These are phyloP conservation scores for Dactylonectria macrodidyma DNA, from an alignment of 2,329 filamentous ascomycete species.

Conservation along the genomic window DNA sequence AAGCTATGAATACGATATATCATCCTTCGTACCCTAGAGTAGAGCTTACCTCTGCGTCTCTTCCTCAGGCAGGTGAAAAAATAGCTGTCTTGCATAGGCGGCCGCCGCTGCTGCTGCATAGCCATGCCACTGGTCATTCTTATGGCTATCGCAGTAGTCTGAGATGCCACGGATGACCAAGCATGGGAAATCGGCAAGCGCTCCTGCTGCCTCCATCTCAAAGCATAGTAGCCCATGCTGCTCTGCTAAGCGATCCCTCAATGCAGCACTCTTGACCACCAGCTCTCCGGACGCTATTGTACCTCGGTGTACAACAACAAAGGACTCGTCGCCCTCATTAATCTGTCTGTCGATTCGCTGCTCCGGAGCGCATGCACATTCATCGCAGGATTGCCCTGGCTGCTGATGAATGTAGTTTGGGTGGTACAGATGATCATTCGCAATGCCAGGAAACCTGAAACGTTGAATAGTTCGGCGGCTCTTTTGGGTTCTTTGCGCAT, in stretches of 20 bases:
- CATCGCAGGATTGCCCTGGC: conserved; percentile 24
- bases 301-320: conserved; percentile 36
- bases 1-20: conserved; percentile 1
- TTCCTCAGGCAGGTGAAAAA: conserved; percentile 30
- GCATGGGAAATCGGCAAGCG: conserved; percentile 31
- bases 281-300: conserved; percentile 38
- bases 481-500: conserved; percentile 24
- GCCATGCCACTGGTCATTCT: conserved; percentile 30
- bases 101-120: conserved; percentile 30
- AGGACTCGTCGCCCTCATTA: conserved; percentile 22
- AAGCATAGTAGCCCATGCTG: conserved; percentile 35
- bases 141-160: conserved; percentile 37
- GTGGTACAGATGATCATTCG: conserved; percentile 29
- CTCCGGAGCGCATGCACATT: conserved; percentile 22
- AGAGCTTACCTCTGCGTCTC: conserved; percentile 13
- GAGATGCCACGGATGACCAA: conserved; percentile 37
- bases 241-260: conserved; percentile 31
- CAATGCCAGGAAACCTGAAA: conserved; percentile 26
- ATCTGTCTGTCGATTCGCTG: conserved; percentile 25
- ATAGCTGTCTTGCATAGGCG: conserved; percentile 34
- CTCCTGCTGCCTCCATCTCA: conserved; percentile 40
- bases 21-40: background rate
- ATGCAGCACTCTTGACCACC: conserved; percentile 31
- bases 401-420: conserved; percentile 20
- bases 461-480: conserved; percentile 6